Conservation (phyloP, 768 basidiomycete genomes). For the Tylopilus balloui region DNA sequence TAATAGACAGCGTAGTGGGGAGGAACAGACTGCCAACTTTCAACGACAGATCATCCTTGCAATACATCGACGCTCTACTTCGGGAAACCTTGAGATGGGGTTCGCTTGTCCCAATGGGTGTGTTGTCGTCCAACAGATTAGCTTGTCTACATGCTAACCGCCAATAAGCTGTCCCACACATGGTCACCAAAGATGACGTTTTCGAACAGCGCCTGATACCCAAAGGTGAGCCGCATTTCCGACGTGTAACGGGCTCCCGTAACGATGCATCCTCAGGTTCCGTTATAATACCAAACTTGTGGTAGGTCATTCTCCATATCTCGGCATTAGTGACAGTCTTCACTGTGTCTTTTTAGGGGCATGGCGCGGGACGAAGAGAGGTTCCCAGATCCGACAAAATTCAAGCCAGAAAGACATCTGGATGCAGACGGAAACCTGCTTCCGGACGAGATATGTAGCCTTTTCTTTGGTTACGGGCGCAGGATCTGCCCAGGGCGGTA, state of each 20-base stretch:
- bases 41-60: constrained; percentile 15
- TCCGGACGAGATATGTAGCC: constrained; percentile 17
- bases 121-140: background rate
- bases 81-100: constrained; percentile 23
- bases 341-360: constrained; percentile 9
- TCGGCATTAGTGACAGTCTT: background rate
- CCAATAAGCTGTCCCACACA: constrained; percentile 26
- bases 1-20: constrained; percentile 18
- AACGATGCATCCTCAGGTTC: constrained; percentile 13
- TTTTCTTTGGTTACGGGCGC: constrained; percentile 35
- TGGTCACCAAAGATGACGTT: constrained; percentile 34
- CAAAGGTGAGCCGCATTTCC: constrained; percentile 31
- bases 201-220: constrained; percentile 49
- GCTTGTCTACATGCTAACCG: background rate
- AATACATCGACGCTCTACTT: constrained; percentile 22
- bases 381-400: constrained; percentile 28
- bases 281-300: constrained; percentile 20
- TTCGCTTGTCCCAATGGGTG: constrained; percentile 20
- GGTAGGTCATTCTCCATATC: constrained; percentile 6
- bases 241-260: background rate
- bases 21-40: constrained; percentile 15
- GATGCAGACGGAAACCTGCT: constrained; percentile 18
- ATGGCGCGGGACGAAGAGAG: constrained; percentile 23
- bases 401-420: constrained; percentile 34
- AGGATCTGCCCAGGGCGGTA: constrained; percentile 21